Evolutionary conservation across 2,329 filamentous ascomycete species (phyloP).

Genomic region (Aspergillus puulaauensis): DNA sequence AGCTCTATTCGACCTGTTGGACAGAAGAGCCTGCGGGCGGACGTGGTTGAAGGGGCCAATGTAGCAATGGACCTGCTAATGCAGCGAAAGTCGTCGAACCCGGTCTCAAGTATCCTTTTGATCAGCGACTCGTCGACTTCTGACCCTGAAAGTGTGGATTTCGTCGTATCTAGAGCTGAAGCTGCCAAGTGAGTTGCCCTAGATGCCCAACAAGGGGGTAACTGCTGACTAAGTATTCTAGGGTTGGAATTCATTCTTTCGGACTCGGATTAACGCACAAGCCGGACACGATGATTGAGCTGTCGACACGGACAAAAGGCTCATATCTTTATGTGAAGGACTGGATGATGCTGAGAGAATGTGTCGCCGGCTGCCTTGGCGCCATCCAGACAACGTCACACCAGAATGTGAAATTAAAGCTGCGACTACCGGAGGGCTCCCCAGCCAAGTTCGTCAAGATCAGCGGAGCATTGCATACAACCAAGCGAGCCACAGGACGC

Average conservation of each 20-base stretch:
- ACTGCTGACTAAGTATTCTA: constrained; percentile 37
- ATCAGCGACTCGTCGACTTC: constrained; percentile 97
- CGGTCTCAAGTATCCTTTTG: constrained; percentile 89
- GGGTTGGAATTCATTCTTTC: constrained; percentile 94
- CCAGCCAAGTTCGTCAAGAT: constrained; percentile 99
- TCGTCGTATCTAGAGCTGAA: constrained; percentile 93
- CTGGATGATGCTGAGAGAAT: constrained; percentile 99
- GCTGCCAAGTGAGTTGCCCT: constrained; percentile 76
- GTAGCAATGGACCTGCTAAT: constrained; percentile 98
- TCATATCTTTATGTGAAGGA: constrained; percentile 99
- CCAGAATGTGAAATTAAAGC: constrained; percentile 94
- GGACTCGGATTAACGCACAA: constrained; percentile 96
- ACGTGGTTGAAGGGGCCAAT: constrained; percentile 96
- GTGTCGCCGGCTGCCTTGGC: constrained; percentile 87
- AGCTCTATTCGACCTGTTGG: constrained; percentile 88
- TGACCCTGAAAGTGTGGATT: constrained; percentile 92
- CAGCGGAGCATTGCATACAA: constrained; percentile 91
- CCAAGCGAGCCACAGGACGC: constrained; percentile 89
- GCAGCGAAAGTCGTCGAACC: constrained; percentile 95
- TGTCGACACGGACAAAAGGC: constrained; percentile 92
- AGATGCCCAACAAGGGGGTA: neutral
- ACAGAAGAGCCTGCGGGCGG: constrained; percentile 92
- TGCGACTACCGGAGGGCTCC: constrained; percentile 90
- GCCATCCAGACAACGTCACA: constrained; percentile 93
- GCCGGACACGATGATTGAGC: constrained; percentile 96